Evolutionary conservation across 176 grass and related monocot species (phyloP).

Genomic region (Oryza officinalis): DNA sequence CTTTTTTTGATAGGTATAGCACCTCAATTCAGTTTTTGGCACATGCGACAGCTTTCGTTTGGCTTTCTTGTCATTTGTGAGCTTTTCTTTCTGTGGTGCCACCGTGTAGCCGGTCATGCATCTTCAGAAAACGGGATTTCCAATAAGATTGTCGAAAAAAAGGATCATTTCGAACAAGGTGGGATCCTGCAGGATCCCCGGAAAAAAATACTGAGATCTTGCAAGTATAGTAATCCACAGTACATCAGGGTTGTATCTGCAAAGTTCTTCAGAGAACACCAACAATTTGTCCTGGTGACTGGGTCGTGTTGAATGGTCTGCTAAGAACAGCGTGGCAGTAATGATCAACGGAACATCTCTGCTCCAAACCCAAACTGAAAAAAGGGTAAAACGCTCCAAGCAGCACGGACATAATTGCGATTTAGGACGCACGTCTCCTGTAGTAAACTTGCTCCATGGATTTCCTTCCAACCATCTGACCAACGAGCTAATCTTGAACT

Average conservation of each 20-base stretch:
- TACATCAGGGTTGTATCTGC: neutral
- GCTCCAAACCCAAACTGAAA: neutral
- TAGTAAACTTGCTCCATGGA: neutral
- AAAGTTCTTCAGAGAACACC: slow-evolving; percentile 6
- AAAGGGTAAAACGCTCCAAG: neutral
- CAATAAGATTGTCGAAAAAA: no score
- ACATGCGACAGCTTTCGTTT: no score
- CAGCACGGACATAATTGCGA: neutral
- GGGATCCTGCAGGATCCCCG: no score
- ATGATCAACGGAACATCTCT: neutral
- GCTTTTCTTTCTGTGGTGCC: no score
- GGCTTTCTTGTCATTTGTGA: no score
- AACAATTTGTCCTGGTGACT: slow-evolving; percentile 26
- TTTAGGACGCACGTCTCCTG: neutral
- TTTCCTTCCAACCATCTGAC: neutral
- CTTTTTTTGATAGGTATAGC: no score
- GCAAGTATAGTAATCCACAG: neutral
- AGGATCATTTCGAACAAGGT: no score
- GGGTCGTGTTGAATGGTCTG: slow-evolving; percentile 21
- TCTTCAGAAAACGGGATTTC: no score
- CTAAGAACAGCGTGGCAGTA: neutral
- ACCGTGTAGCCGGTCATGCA: no score
- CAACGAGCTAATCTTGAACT: neutral
- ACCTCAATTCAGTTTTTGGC: no score
- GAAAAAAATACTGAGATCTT: neutral